phyloP scores from a whole-genome alignment of 2,329 filamentous ascomycete genomes.

The Sporothrix protearum region DNA sequence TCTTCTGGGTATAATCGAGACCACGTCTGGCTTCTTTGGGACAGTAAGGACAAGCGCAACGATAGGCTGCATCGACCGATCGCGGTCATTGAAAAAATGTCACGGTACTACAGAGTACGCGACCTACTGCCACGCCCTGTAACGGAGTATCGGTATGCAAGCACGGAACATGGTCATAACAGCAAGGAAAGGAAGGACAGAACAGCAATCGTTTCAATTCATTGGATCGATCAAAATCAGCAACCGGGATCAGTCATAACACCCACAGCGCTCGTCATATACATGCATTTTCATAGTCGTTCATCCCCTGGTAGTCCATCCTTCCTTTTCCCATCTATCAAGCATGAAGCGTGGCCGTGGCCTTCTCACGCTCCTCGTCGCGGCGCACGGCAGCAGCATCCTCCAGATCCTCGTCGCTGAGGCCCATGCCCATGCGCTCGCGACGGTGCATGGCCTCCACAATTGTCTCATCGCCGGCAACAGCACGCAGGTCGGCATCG shows the following conservation, averaged over 20 bases:
- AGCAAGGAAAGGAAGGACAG: background rate
- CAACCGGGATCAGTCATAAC: background rate
- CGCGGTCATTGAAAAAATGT: background rate
- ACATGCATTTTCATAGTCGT: background rate
- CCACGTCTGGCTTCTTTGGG: background rate
- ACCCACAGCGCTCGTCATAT: background rate
- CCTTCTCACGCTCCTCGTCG: slow-evolving; percentile 1
- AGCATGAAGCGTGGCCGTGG: background rate
- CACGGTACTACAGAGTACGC: background rate
- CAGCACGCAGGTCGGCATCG: slow-evolving; percentile 48
- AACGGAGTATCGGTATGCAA: background rate
- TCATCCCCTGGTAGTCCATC: no score
- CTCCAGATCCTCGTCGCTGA: slow-evolving; percentile 28
- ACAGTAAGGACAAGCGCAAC: background rate
- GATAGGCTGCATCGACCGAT: background rate
- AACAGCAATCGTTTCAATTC: background rate
- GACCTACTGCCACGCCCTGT: background rate
- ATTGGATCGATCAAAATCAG: background rate
- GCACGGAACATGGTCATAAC: background rate
- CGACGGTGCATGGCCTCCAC: slow-evolving; percentile 28
- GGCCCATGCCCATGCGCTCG: slow-evolving; percentile 29
- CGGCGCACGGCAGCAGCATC: slow-evolving; percentile 23
- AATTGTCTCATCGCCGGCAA: slow-evolving; percentile 41
- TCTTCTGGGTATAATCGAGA: background rate
- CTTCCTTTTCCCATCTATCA: background rate